Evolutionary conservation across 2,329 filamentous ascomycete genomes (phyloP).

Genomic region (Rugonectria rugulosa): DNA sequence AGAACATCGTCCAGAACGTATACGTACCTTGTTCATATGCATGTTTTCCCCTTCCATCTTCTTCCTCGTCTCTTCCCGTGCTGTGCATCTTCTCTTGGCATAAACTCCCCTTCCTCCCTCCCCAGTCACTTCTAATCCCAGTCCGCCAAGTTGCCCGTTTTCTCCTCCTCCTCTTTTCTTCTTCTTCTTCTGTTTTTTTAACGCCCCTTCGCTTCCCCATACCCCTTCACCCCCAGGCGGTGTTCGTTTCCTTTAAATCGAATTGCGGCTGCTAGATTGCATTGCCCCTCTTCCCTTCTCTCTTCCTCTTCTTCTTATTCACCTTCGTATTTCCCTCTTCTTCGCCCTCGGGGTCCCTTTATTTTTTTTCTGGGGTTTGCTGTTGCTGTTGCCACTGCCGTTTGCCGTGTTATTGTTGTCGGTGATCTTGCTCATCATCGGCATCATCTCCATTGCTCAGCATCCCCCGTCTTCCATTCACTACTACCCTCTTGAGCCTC

Average conservation of each 20-base stretch:
- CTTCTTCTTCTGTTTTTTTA: conserved; percentile 15
- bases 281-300: conserved; percentile 4
- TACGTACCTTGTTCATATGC: no score
- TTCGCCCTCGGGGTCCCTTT: background rate
- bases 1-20: no score
- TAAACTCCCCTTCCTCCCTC: background rate
- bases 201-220: conserved; percentile 12
- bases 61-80: background rate
- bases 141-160: background rate
- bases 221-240: background rate
- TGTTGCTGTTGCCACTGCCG: background rate
- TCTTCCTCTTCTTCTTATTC: conserved; percentile 1
- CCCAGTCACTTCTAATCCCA: background rate
- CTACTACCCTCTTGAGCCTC: background rate
- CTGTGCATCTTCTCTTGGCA: no score
- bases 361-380: background rate
- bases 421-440: no score
- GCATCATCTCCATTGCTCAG: no score
- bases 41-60: background rate
- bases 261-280: conserved; percentile 2
- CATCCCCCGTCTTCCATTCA: background rate
- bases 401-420: background rate
- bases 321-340: background rate
- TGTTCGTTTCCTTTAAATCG: background rate
- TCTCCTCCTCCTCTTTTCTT: conserved; percentile 15